A percentile compares a stretch with the other conserved stretches of the same genome.
These are phyloP conservation scores for Bryoerythrophyllum caledonicum DNA, from an alignment of 225 moss, liverwort and hornwort genomes.

Conservation along the genomic window DNA sequence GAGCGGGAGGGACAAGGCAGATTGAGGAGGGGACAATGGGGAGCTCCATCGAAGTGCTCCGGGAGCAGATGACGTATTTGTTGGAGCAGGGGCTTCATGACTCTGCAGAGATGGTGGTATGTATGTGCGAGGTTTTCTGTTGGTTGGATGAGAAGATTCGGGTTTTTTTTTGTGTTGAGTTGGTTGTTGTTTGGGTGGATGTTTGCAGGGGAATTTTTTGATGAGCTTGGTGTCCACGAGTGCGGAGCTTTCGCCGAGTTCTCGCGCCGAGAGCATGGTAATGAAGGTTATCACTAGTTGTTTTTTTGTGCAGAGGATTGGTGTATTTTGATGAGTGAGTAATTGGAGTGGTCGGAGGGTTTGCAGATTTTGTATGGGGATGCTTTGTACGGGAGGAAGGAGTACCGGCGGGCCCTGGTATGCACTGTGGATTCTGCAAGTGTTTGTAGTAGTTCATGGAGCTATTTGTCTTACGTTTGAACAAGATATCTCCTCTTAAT, in stretches of 20 bases:
- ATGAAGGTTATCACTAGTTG: not conserved
- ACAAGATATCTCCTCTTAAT: no score
- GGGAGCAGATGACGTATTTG: constrained; percentile 83
- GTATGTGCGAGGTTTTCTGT: not conserved
- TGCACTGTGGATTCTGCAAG: constrained; percentile 17
- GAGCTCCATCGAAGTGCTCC: constrained; percentile 69
- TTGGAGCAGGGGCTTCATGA: constrained; percentile 87
- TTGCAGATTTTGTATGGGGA: constrained; percentile 78
- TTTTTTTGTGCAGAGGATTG: not conserved
- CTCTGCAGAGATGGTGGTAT: constrained; percentile 84
- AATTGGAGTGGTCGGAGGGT: not conserved
- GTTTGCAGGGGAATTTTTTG: constrained; percentile 70
- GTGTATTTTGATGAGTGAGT: not conserved
- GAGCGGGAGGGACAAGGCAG: not conserved
- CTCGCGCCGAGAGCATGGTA: constrained; percentile 81
- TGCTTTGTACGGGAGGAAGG: constrained; percentile 85
- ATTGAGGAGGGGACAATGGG: constrained; percentile 34
- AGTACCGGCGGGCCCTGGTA: constrained; percentile 86
- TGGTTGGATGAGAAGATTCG: not conserved
- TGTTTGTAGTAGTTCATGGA: not conserved
- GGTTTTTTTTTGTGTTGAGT: constrained; percentile 3
- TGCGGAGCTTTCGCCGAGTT: constrained; percentile 53
- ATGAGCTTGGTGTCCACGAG: constrained; percentile 70
- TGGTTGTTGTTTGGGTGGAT: not conserved
- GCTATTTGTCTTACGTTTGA: no score